Percentiles rank a stretch among this genome's conserved stretches.
These are phyloP conservation scores for Ogataea trehalophila DNA, from an alignment of 805 yeast species.

Conservation along the genomic window DNA sequence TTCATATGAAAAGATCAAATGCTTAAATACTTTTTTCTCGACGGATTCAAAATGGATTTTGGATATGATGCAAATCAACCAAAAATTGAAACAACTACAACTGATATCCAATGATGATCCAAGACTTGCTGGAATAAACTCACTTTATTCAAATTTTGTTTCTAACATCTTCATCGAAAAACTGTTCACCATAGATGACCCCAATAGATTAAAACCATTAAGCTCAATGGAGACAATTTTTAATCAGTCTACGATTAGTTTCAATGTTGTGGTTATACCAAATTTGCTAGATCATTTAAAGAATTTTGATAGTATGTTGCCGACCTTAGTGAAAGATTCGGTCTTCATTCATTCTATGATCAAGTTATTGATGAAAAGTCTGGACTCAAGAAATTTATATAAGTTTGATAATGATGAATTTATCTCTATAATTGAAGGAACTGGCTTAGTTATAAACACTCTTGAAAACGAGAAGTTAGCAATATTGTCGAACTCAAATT, in stretches of 20 bases:
- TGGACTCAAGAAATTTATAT: slow-evolving; percentile 7
- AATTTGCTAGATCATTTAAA: slow-evolving; percentile 25
- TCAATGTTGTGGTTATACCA: slow-evolving; percentile 23
- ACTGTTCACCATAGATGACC: slow-evolving; percentile 3
- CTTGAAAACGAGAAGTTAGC: slow-evolving; percentile 1
- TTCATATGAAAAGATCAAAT: slow-evolving; percentile 5
- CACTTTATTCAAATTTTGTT: background rate
- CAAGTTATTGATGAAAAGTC: slow-evolving; percentile 3
- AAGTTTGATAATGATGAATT: slow-evolving; percentile 6
- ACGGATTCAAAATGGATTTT: slow-evolving; percentile 1
- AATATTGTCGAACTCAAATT: background rate
- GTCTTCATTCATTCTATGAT: background rate
- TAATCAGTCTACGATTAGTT: slow-evolving; percentile 4
- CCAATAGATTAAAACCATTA: background rate
- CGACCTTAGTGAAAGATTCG: slow-evolving; percentile 3
- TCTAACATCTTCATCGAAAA: slow-evolving; percentile 8
- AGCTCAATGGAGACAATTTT: slow-evolving; percentile 6
- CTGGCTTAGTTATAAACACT: slow-evolving; percentile 1
- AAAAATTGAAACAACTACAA: slow-evolving; percentile 22
- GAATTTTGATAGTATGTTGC: slow-evolving; percentile 19
- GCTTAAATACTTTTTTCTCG: slow-evolving; percentile 4
- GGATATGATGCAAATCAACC: background rate
- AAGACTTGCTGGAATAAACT: background rate
- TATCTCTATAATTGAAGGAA: slow-evolving; percentile 2
- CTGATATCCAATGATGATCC: background rate